Evolutionary conservation across 148 eudicot genomes (phyloP), one percentile per base, ranked within the genome.

Genomic region (Vaccinium vitisidaea): DNA sequence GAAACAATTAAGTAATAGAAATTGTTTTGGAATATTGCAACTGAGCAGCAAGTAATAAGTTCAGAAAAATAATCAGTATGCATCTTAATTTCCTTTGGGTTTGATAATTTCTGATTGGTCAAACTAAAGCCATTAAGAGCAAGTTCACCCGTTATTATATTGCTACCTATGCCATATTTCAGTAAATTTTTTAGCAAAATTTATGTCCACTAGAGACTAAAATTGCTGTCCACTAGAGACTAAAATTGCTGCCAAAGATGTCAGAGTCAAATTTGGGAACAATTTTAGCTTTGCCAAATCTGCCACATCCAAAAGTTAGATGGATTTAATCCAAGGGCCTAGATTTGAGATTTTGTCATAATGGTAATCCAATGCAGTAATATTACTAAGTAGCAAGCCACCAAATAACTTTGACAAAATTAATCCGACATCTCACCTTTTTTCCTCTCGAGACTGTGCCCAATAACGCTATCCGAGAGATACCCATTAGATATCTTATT

Each of bases 361-460:
- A 54, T 54, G 5, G 58, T 14, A 56, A 6, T 4, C 18, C 59
- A 56, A 13, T 16, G 59, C 59, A 56, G 21, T 56, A 56, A 56
- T 19, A 56, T 16, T 56, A 56, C 59, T 56, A 14, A 5, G 18
- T 56, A 56, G 59, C 59, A 56, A 56, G 21, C 8, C 21, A 56
- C 18, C 14, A 56, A 54, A 56, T 56, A 56, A 56, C 1, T 16
- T 19, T 19, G 23, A 19, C 65, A 58, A 18, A 58, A 8, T 63
- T 30, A 23, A 63, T 63, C 12, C 4, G 0, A n/a, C 65, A 63
- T n/a, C 79, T 78, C 39, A 78, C 81, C 81, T 78, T 78, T 78
- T 39, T 78, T 78, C 61, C 81, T 78, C 36, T 78, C 81, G n/a
- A 23, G n/a, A 78, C 19, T 25, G 27, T 21, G 58, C 19, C 81